These are phyloP conservation scores for Wickerhamomyces sp. DNA, from an alignment of 1,139 yeast genomes.

Conservation along the genomic window DNA sequence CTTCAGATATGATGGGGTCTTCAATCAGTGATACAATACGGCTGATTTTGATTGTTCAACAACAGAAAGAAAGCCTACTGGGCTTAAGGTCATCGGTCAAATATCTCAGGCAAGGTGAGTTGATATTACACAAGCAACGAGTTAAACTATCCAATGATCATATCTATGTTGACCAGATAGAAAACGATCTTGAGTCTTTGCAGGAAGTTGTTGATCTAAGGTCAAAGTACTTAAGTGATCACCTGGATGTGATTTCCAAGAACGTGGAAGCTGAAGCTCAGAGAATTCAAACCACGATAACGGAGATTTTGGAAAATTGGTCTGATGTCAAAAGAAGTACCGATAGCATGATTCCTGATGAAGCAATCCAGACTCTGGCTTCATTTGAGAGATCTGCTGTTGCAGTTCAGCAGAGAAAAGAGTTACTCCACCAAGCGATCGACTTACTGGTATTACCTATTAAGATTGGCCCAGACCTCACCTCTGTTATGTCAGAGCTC, in stretches of 20 bases:
- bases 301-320: conserved; percentile 41
- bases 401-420: conserved; percentile 23
- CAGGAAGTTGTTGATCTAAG: conserved; percentile 38
- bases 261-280: conserved; percentile 39
- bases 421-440: conserved; percentile 38
- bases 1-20: conserved; percentile 28
- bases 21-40: conserved; percentile 33
- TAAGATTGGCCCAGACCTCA: conserved; percentile 28
- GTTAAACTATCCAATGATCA: conserved; percentile 49
- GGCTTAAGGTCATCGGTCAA: conserved; percentile 29
- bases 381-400: conserved; percentile 35
- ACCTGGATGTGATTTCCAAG: conserved; percentile 37
- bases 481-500: conserved; percentile 43
- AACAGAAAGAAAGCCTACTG: conserved; percentile 22
- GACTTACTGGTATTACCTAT: conserved; percentile 37
- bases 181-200: conserved; percentile 43
- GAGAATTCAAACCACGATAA: conserved; percentile 34
- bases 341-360: conserved; percentile 39
- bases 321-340: conserved; percentile 43
- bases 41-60: conserved; percentile 32
- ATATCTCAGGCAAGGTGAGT: conserved; percentile 39
- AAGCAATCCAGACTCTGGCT: conserved; percentile 45
- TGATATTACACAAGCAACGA: conserved; percentile 39
- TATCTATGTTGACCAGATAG: conserved; percentile 62
- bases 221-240: conserved; percentile 35